Conservation (phyloP, 2,329 filamentous ascomycete genomes). For the Sclerotinia glacialis region DNA sequence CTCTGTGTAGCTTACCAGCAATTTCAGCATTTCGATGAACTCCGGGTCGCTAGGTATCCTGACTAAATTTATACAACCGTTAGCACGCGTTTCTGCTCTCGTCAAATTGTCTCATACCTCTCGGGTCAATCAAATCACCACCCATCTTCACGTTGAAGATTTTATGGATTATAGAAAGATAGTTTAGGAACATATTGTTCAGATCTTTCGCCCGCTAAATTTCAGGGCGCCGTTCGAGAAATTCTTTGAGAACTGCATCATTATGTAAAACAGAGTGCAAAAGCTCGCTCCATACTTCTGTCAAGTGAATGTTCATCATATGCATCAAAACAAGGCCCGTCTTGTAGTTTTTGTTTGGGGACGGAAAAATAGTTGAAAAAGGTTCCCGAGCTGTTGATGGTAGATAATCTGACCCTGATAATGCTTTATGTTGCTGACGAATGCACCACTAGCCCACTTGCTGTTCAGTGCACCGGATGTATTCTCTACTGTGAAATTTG, state of each 20-base stretch:
- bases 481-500: no score
- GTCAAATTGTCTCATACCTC: background rate
- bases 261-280: conserved; percentile 1
- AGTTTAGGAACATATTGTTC: conserved; percentile 1
- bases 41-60: conserved; percentile 6
- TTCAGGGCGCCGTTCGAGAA: conserved; percentile 2
- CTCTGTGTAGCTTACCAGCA: conserved; percentile 1
- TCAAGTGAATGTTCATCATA: background rate
- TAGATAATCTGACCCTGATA: background rate
- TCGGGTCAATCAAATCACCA: background rate
- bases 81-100: background rate
- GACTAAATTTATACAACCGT: background rate
- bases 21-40: conserved; percentile 9
- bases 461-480: background rate
- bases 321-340: background rate
- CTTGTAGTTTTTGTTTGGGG: background rate
- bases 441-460: background rate
- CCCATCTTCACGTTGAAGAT: conserved; percentile 5
- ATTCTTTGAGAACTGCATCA: background rate
- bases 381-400: background rate
- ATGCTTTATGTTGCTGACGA: background rate
- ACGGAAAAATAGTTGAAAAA: background rate
- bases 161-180: conserved; percentile 10
- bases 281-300: conserved; percentile 5
- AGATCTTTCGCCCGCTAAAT: background rate